These are phyloP conservation scores for Sporodiniella umbellata DNA, from an alignment of 371 early-diverging fungal genomes.

Conservation along the genomic window DNA sequence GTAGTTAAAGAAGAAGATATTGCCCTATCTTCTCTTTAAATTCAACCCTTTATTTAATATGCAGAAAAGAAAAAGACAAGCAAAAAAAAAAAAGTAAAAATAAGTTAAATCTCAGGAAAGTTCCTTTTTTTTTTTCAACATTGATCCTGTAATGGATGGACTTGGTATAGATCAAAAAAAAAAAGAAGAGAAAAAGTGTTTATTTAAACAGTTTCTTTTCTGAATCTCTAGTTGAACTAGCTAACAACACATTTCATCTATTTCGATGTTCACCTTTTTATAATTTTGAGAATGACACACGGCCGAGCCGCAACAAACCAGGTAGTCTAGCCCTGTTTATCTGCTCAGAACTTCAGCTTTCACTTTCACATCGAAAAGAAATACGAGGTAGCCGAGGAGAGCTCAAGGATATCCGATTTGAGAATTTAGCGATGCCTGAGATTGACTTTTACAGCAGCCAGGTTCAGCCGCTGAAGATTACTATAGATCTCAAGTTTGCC, in stretches of 20 bases:
- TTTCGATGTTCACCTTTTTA: background rate
- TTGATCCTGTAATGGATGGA: background rate
- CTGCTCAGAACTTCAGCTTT: background rate
- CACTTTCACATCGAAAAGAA: background rate
- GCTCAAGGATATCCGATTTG: background rate
- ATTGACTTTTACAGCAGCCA: background rate
- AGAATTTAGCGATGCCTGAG: background rate
- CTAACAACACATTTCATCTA: background rate
- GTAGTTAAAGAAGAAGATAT: slow-evolving; percentile 34
- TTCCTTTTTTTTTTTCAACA: background rate
- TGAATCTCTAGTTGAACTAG: background rate
- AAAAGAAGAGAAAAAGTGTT: background rate
- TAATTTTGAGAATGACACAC: background rate
- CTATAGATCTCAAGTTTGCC: background rate
- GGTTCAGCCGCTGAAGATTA: background rate
- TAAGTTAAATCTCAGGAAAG: no score
- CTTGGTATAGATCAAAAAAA: background rate
- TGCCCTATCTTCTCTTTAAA: no score
- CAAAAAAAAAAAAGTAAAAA: no score
- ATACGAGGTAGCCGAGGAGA: background rate
- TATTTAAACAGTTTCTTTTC: background rate
- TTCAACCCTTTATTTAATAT: background rate
- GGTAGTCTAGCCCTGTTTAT: background rate
- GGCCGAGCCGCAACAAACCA: background rate
- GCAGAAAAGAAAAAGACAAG: background rate